Evolutionary conservation across 495 filamentous ascomycete species (phyloP), one percentile per base, ranked within the genome.

Genomic region (Penicilliopsis zonata): DNA sequence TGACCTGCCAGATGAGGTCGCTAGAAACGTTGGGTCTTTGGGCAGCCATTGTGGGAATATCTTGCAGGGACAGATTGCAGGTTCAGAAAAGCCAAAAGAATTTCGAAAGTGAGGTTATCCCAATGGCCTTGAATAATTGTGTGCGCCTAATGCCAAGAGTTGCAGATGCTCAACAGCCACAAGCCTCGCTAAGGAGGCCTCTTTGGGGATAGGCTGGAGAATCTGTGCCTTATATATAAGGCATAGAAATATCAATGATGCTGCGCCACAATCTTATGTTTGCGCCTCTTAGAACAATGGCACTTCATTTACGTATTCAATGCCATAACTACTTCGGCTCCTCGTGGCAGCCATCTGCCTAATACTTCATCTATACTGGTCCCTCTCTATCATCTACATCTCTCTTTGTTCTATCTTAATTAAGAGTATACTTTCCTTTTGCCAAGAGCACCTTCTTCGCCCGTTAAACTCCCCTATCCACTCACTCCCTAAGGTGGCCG

Each of bases 1-100:
- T 72, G 59, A 86, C 61, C 69, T 86, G 78, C 86, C 86, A 95
- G 69, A 94, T 66, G 42, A 94, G 72, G 56, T 95, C 86, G 47
- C 76, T 63, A 52, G 84, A 90, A 52, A 92, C 68, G 67, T 81
- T 66, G 46, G 61, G 46, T 52, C 63, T 69, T 47, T 52, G 41
- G 46, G 48, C 49, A 47, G 63, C 51, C 60, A 67, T 67, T 45
- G 31, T 63, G 52, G 54, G 44, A 37, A 26, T 36, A 13, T 41
- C 23, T 40, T 37, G 27, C 19, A 43, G 34, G 44, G 43, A 30
- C 43, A 45, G 35, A 41, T 52, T 39, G 43, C 45, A 42, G 39
- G 50, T 45, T 36, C 43, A 41, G 35, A 36, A 35, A 44, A 46
- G 30, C n/a, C n/a, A n/a, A n/a, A n/a, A n/a, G n/a, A 12, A 13